phyloP scores from a whole-genome alignment of 2,329 filamentous ascomycete species.

The Colletotrichum karsti region DNA sequence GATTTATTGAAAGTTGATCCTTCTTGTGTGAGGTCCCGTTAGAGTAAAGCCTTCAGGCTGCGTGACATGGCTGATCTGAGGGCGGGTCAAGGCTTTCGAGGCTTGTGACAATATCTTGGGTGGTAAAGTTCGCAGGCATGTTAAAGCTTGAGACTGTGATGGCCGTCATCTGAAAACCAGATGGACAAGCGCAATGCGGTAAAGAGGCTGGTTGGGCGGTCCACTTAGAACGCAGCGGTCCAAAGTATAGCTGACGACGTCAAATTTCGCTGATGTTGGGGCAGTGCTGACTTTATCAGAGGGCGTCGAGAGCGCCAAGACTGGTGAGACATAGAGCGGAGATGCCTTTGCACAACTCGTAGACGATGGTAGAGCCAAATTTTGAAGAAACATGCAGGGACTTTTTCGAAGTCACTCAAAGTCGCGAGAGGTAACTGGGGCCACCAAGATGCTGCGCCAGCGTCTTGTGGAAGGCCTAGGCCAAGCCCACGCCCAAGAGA shows the following conservation, averaged over 20 bases:
- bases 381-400: slow-evolving; percentile 4
- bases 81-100: background rate
- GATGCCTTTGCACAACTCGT: background rate
- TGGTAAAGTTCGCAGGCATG: background rate
- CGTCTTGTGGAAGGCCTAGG: background rate
- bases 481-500: slow-evolving; percentile 2
- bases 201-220: background rate
- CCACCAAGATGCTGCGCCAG: slow-evolving; percentile 11
- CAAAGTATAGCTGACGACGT: background rate
- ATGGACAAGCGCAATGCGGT: background rate
- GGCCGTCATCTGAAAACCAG: slow-evolving; percentile 1
- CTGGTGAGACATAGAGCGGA: background rate
- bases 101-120: background rate
- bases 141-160: background rate
- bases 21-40: background rate
- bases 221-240: background rate
- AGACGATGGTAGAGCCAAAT: background rate
- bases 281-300: background rate
- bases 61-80: background rate
- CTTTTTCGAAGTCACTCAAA: slow-evolving; percentile 10
- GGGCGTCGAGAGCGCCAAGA: background rate
- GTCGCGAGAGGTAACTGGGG: background rate
- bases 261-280: background rate
- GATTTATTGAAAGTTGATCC: background rate
- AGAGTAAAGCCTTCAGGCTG: background rate